Conservation (phyloP, 148 eudicot genomes). For the Cornus florida region DNA sequence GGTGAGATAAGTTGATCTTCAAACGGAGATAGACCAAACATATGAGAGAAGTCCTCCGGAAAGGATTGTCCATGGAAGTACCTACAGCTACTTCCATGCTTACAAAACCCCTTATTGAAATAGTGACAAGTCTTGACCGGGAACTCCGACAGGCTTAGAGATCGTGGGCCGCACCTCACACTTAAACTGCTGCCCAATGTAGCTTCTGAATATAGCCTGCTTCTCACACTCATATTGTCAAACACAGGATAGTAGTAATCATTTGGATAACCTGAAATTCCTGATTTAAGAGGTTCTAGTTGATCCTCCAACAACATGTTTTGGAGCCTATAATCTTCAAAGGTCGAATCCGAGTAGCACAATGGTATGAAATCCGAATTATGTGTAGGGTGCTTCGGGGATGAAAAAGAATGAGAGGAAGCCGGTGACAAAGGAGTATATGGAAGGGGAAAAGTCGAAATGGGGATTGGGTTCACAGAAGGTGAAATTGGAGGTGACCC, state of each 20-base stretch:
- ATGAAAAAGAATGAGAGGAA: conserved; percentile 31
- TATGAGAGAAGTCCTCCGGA: conserved; percentile 31
- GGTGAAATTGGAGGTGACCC: conserved; percentile 42
- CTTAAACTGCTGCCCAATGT: conserved; percentile 21
- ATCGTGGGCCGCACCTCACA: conserved; percentile 32
- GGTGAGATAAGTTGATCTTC: conserved; percentile 54
- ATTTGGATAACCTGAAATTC: conserved; percentile 22
- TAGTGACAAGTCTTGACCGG: conserved; percentile 75
- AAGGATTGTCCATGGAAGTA: conserved; percentile 54
- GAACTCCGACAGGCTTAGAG: conserved; percentile 43
- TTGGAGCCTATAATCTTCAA: conserved; percentile 36
- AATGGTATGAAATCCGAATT: conserved; percentile 27
- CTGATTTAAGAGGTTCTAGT: conserved; percentile 31
- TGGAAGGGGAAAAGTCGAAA: conserved; percentile 37
- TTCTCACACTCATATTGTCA: too few species aligned
- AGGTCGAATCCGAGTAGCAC: conserved; percentile 29
- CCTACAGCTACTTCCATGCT: conserved; percentile 78
- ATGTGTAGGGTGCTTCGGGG: conserved; percentile 18
- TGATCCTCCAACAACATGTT: conserved; percentile 43
- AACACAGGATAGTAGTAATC: conserved; percentile 27
- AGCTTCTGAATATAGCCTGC: conserved; percentile 24
- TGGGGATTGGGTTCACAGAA: conserved; percentile 21
- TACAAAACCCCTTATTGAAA: conserved; percentile 74
- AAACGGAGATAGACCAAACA: conserved; percentile 20
- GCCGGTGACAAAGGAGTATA: conserved; percentile 33